These are phyloP conservation scores for Hordeum vulgare DNA, from an alignment of 176 grass and related monocot genomes.

Conservation along the genomic window DNA sequence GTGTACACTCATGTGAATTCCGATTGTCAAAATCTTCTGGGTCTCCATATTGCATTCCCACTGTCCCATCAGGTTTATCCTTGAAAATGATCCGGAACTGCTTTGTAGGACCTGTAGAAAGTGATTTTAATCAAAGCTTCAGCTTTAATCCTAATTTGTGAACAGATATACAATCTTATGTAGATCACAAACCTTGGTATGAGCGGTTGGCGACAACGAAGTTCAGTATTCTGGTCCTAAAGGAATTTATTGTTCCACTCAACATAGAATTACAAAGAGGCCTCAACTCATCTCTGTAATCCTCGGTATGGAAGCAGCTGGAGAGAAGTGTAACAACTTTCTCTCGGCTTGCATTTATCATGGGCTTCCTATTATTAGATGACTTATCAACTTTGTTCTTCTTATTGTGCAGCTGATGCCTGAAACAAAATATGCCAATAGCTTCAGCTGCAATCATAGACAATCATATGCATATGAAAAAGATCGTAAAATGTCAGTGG, in stretches of 20 bases:
- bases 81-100: slow-evolving; percentile 55
- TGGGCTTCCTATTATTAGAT: slow-evolving; percentile 44
- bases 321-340: slow-evolving; percentile 33
- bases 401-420: slow-evolving; percentile 63
- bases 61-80: slow-evolving; percentile 82
- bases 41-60: slow-evolving; percentile 81
- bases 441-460: slow-evolving; percentile 17
- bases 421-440: slow-evolving; percentile 40
- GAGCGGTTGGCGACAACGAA: slow-evolving; percentile 37
- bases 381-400: slow-evolving; percentile 71
- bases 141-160: not conserved
- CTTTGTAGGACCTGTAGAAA: slow-evolving; percentile 31
- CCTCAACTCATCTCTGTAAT: slow-evolving; percentile 59
- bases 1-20: slow-evolving; percentile 43
- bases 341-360: slow-evolving; percentile 28
- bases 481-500: slow-evolving; percentile 10
- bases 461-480: not conserved
- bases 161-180: not conserved
- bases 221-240: slow-evolving; percentile 60
- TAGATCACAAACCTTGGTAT: slow-evolving; percentile 61
- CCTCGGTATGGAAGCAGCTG: slow-evolving; percentile 42
- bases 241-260: slow-evolving; percentile 74
- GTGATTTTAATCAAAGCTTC: slow-evolving; percentile 2
- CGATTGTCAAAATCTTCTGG: slow-evolving; percentile 64
- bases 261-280: slow-evolving; percentile 71